Evolutionary conservation across 768 basidiomycete genomes (phyloP).

Genomic region (Cantharellus anzutake): DNA sequence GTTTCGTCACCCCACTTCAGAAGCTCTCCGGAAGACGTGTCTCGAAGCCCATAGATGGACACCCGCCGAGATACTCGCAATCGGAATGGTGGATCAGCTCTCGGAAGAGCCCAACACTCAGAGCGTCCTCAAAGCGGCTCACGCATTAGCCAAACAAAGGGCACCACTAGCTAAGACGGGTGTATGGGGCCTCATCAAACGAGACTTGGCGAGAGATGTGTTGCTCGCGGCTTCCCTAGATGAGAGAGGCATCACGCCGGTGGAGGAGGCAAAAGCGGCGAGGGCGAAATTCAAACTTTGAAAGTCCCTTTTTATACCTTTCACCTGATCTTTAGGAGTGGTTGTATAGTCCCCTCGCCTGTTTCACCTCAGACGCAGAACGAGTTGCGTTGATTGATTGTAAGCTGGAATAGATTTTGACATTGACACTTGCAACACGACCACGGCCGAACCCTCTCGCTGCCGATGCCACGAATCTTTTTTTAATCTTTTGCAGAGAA

Average conservation of each 20-base stretch:
- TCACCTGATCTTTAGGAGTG: too few species aligned
- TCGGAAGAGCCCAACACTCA: conserved; percentile 12
- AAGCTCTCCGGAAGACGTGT: conserved; percentile 17
- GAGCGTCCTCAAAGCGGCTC: conserved; percentile 10
- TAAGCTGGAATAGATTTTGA: too few species aligned
- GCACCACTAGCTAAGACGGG: conserved; percentile 6
- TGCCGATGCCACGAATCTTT: too few species aligned
- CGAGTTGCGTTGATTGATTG: too few species aligned
- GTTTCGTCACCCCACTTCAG: conserved; percentile 15
- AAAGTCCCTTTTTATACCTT: too few species aligned
- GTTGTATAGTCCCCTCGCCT: too few species aligned
- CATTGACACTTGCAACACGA: too few species aligned
- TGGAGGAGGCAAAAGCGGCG: not conserved
- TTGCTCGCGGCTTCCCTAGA: not conserved
- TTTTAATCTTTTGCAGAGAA: too few species aligned
- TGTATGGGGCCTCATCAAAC: conserved; percentile 12
- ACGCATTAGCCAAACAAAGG: conserved; percentile 5
- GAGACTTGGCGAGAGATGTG: not conserved
- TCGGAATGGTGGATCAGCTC: conserved; percentile 20
- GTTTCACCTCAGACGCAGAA: too few species aligned
- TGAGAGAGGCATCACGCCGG: not conserved
- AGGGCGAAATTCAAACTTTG: not conserved
- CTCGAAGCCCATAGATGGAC: conserved; percentile 21
- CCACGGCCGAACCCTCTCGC: too few species aligned
- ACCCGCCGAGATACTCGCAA: conserved; percentile 17